These are phyloP conservation scores for Neonothopanus nambi DNA, from an alignment of 1,284 basidiomycete species.

Conservation along the genomic window DNA sequence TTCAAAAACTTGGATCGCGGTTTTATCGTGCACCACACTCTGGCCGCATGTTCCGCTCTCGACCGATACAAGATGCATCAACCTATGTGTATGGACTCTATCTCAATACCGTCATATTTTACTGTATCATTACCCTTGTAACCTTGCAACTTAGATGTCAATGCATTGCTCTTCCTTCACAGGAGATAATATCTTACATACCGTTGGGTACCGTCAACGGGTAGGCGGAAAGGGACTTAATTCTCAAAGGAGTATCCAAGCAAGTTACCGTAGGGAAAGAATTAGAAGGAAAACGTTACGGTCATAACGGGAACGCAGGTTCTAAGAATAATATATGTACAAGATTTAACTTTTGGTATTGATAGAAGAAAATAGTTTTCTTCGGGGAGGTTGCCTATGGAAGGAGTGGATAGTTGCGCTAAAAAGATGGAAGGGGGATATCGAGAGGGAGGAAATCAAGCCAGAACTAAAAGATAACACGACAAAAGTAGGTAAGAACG, in stretches of 20 bases:
- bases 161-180: not conserved
- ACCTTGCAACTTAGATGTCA: not conserved
- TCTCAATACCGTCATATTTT: too few species aligned
- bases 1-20: not conserved
- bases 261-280: too few species aligned
- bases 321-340: too few species aligned
- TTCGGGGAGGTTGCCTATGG: too few species aligned
- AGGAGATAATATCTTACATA: not conserved
- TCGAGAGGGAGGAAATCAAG: conserved; percentile 12
- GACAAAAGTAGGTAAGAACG: conserved; percentile 10
- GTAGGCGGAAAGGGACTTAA: not conserved
- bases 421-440: conserved; percentile 2
- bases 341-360: too few species aligned
- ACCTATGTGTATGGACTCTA: not conserved
- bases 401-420: not conserved
- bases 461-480: not conserved
- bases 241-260: too few species aligned
- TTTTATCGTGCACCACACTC: not conserved
- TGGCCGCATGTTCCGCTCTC: not conserved
- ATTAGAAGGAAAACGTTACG: too few species aligned
- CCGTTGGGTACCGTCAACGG: not conserved
- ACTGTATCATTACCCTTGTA: not conserved
- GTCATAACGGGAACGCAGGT: too few species aligned
- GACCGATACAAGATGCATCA: not conserved
- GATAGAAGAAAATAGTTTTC: too few species aligned